phyloP scores from a whole-genome alignment of 2,329 filamentous ascomycete genomes.

The Verticillium zaregamsianum region DNA sequence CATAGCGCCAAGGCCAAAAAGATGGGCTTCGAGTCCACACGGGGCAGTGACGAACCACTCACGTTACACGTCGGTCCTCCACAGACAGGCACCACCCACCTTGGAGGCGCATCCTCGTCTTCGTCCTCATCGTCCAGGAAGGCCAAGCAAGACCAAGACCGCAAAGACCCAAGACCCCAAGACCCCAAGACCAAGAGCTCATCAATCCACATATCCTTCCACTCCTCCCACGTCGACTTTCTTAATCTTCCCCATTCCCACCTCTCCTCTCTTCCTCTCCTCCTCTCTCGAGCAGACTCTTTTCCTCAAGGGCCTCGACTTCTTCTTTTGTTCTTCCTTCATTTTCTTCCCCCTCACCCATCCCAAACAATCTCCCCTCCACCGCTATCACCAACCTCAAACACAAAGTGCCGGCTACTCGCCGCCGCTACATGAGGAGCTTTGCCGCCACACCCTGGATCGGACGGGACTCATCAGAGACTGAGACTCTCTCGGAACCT shows the following conservation, averaged over 20 bases:
- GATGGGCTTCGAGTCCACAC: slow-evolving; percentile 3
- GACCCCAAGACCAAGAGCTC: not conserved
- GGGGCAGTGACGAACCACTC: slow-evolving; percentile 1
- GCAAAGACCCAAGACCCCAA: not conserved
- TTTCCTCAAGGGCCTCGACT: slow-evolving; percentile 1
- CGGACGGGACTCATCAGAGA: slow-evolving; percentile 2
- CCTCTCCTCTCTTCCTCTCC: slow-evolving; percentile 1
- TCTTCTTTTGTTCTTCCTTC: slow-evolving; percentile 1
- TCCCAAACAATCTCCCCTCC: not conserved
- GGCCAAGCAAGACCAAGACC: not conserved
- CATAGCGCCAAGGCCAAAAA: slow-evolving; percentile 11
- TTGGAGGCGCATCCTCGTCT: not conserved
- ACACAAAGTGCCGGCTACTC: not conserved
- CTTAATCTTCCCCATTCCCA: slow-evolving; percentile 2
- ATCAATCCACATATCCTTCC: slow-evolving; percentile 7
- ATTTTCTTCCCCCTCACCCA: not conserved
- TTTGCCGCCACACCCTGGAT: slow-evolving; percentile 1
- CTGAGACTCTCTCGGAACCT: slow-evolving; percentile 1
- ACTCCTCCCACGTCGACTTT: slow-evolving; percentile 5
- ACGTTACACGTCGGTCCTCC: slow-evolving; percentile 2
- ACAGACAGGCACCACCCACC: not conserved
- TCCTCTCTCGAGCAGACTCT: slow-evolving; percentile 3
- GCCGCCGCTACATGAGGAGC: slow-evolving; percentile 2
- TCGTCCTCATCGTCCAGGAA: not conserved
- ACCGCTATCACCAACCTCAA: not conserved